These are phyloP conservation scores for Exophiala lecanii-corni DNA, from an alignment of 2,329 filamentous ascomycete species.

Conservation along the genomic window DNA sequence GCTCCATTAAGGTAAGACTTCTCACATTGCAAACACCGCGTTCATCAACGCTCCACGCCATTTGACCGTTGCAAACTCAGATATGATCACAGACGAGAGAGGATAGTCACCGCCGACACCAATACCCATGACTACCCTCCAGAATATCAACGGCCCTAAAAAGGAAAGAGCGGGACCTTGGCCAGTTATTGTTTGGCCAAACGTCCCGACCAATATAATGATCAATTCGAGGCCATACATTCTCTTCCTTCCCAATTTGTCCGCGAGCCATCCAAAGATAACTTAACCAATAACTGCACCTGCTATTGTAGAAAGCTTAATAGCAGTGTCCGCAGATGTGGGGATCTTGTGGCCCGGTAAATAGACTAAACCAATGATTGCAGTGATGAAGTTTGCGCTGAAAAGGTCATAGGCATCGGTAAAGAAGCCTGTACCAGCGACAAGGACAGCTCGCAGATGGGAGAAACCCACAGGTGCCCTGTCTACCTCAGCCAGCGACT, in stretches of 20 bases:
- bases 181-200: slow-evolving; percentile 65
- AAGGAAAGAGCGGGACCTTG: slow-evolving; percentile 58
- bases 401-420: slow-evolving; percentile 74
- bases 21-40: slow-evolving; percentile 78
- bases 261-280: slow-evolving; percentile 72
- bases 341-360: slow-evolving; percentile 62
- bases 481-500: slow-evolving; percentile 7
- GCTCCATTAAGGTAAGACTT: too few species aligned
- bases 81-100: slow-evolving; percentile 75
- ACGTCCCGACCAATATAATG: slow-evolving; percentile 71
- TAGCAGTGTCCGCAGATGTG: slow-evolving; percentile 65
- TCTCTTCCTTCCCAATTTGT: slow-evolving; percentile 70
- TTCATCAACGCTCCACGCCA: slow-evolving; percentile 85
- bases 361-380: slow-evolving; percentile 75
- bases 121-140: slow-evolving; percentile 73
- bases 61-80: slow-evolving; percentile 76
- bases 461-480: slow-evolving; percentile 52
- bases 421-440: slow-evolving; percentile 82
- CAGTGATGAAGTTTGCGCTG: slow-evolving; percentile 64
- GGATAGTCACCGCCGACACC: slow-evolving; percentile 81
- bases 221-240: slow-evolving; percentile 83
- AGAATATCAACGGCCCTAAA: slow-evolving; percentile 60
- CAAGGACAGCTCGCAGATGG: slow-evolving; percentile 69
- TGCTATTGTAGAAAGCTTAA: slow-evolving; percentile 78
- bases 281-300: slow-evolving; percentile 81